A percentile compares a stretch with the other conserved stretches of the same genome.
Conservation (phyloP, 1,284 basidiomycete genomes). For the Ustilago hordei region DNA sequence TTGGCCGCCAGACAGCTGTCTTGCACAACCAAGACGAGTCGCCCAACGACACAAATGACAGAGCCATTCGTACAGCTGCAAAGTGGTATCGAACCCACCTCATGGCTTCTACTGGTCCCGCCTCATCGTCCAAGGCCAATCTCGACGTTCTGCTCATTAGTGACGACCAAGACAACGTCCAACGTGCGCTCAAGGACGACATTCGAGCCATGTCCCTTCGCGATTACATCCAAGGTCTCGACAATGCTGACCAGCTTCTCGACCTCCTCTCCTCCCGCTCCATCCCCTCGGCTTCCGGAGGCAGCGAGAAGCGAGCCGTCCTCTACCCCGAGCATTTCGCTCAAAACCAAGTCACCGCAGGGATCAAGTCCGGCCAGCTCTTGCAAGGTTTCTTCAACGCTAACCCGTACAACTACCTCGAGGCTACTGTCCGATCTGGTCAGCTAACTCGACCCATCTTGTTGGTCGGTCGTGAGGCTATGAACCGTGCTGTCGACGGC, state of each 20-base stretch:
- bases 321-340: conserved; percentile 80
- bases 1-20: conserved; percentile 56
- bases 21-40: conserved; percentile 57
- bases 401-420: conserved; percentile 92
- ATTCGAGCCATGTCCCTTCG: conserved; percentile 61
- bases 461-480: conserved; percentile 87
- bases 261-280: conserved; percentile 64
- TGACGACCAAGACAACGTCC: conserved; percentile 87
- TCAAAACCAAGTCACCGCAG: conserved; percentile 79
- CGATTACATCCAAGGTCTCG: conserved; percentile 66
- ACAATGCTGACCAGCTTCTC: conserved; percentile 57
- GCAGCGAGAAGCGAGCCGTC: conserved; percentile 46
- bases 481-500: conserved; percentile 95
- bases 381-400: conserved; percentile 95
- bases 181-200: conserved; percentile 71
- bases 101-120: conserved; percentile 36
- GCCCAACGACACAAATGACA: conserved; percentile 68
- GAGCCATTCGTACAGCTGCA: conserved; percentile 62
- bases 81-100: conserved; percentile 65
- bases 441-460: conserved; percentile 83
- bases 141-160: conserved; percentile 70
- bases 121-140: conserved; percentile 41
- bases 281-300: conserved; percentile 30
- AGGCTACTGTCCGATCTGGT: conserved; percentile 85
- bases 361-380: conserved; percentile 84